Evolutionary conservation across 495 filamentous ascomycete genomes (phyloP), one percentile per base, ranked within the genome.

Genomic region (Daldinia caldariorum): DNA sequence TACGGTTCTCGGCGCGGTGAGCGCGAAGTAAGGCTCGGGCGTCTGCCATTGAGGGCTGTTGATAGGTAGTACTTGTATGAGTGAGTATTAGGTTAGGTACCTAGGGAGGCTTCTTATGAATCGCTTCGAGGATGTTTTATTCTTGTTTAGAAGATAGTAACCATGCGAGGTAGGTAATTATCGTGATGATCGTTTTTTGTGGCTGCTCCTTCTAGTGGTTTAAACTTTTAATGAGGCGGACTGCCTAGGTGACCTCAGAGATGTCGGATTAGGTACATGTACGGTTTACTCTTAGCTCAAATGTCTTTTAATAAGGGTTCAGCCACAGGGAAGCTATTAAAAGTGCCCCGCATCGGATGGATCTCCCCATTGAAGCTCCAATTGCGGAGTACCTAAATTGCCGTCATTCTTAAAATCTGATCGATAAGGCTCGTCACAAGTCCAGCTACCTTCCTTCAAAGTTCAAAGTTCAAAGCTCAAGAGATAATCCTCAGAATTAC

Each of bases 1-100:
- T 89, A 72, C 90, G 88, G 67, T 93, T 89, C 53, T 89, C 86
- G 56, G 88, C 89, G 73, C 93, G 90, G 79, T 97, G 92, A 76
- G 88, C 91, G 70, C 92, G 90, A 50, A 97, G 87, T 16, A 97
- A 84, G 18, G 92, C 87, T 49, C 93, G 90, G 14, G 94, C 90
- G 76, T 97, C 92, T 67, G 93, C 87, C 93, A 97, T 97, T 58
- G 67, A 70, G 51, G 51, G 16, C 34, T 6, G 57, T 53, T 12
- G 20, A 4, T 18, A 45, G 43, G 10, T n/a, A n/a, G n/a, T n/a
- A n/a, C n/a, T n/a, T n/a, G n/a, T n/a, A n/a, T n/a, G n/a, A n/a
- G n/a, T n/a, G n/a, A n/a, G n/a, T n/a, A n/a, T n/a, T n/a, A n/a
- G n/a, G n/a, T n/a, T n/a, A n/a, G n/a, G n/a, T n/a, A n/a, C n/a